A percentile compares a stretch with the other conserved stretches of the same genome.
Conservation (phyloP, 208 protist species). For the Trypanosoma grayi region DNA sequence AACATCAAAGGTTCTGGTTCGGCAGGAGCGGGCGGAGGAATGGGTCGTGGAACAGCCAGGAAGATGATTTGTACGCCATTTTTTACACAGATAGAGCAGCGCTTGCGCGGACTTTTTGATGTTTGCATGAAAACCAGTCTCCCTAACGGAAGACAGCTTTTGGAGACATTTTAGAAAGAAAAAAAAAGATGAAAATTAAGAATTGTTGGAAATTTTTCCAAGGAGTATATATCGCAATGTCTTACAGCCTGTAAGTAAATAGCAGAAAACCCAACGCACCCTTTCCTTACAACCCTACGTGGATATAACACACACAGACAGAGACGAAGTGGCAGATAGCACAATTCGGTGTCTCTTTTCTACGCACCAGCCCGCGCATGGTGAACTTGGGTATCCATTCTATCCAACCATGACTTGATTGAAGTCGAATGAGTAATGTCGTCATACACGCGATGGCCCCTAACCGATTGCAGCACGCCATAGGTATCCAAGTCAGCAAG, state of each 20-base stretch:
- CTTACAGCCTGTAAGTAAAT: too few species aligned
- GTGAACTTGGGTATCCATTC: conserved; percentile 48
- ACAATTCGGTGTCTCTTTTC: too few species aligned
- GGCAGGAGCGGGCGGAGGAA: conserved; percentile 18
- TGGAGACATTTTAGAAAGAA: neutral
- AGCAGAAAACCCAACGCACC: too few species aligned
- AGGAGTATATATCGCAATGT: too few species aligned
- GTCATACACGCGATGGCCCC: conserved; percentile 80
- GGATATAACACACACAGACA: conserved; percentile 4
- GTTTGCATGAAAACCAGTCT: conserved; percentile 8
- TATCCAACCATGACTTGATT: conserved; percentile 60
- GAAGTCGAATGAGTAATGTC: conserved; percentile 65
- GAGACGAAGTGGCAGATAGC: neutral
- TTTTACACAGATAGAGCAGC: conserved; percentile 53
- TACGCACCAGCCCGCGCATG: conserved; percentile 19
- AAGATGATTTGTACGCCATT: conserved; percentile 54
- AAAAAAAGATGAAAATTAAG: conserved; percentile 4
- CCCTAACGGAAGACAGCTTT: neutral
- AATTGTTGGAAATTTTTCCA: too few species aligned
- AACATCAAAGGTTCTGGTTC: conserved; percentile 68
- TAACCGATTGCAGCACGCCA: conserved; percentile 84
- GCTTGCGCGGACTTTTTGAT: conserved; percentile 30
- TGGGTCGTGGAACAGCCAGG: conserved; percentile 50
- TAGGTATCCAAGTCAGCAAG: conserved; percentile 87
- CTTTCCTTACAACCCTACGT: neutral